Base-by-base conservation (phyloP, 345 rosid genomes). In the Pseudoturritis turrita region DNA sequence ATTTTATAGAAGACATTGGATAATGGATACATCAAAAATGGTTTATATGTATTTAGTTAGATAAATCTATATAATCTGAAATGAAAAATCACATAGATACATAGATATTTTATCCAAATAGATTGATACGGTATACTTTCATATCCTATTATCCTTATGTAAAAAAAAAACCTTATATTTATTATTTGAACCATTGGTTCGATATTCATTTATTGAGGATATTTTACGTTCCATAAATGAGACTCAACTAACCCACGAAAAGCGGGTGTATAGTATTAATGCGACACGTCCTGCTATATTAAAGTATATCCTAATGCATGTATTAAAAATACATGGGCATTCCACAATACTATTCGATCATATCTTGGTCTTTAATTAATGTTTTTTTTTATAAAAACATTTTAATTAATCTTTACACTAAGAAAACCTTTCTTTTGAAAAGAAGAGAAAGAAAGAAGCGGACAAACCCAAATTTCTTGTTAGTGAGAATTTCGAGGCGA, bases 281-380 rank as follows among this genome's bases (percentile, higher is more conserved):
- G 62, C 22, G 13, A 66, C 39, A 46, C 14, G 72, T 19, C 35
- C 35, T n/a, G 15, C 19, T 10, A 23, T 33, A 43, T 55, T 45
- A 13, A 26, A 26, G 45, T 57, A 52, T 56, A 73, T 65, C 66
- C 59, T 39, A 46, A 13, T 46, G 71, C 71, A 55, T 73, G 71
- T 25, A 52, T n/a, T n/a, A n/a, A n/a, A n/a, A n/a, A n/a, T n/a
- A n/a, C n/a, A n/a, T n/a, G n/a, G 5, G 10, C 10, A 31, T n/a
- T n/a, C 15, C 51, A 36, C 36, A 39, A 36, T 39, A 53, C 39
- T 10, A 53, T 43, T 67, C 52, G 6, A n/a, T 67, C 19, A 53
- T 40, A 33, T 65, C 19, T 26, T 25, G 35, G 37, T n/a, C 58
- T 1, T 31, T 56, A 5, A 19, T 36, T 57, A 57, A 41, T 11